Conservation (phyloP, 192 early-diverging fungal genomes). For the Haplosporangium gracile region DNA sequence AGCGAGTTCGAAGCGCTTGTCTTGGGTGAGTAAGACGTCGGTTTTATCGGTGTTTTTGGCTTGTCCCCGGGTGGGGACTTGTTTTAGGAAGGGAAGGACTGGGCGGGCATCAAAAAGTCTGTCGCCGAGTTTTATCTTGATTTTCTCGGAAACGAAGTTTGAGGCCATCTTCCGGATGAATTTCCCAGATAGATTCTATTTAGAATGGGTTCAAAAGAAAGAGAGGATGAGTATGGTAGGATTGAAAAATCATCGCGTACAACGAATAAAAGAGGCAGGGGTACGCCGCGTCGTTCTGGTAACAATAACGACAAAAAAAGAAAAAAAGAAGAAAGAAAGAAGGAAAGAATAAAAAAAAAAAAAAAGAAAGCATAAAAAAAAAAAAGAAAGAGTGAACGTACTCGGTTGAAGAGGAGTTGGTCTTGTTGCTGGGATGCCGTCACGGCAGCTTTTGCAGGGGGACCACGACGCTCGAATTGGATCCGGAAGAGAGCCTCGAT, state of each 20-base stretch:
- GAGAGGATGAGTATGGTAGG: background rate
- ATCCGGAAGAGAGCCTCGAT: slow-evolving; percentile 46
- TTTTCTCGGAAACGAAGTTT: slow-evolving; percentile 19
- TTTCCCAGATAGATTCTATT: slow-evolving; percentile 37
- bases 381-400: background rate
- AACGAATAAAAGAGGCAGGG: background rate
- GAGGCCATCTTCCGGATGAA: slow-evolving; percentile 40
- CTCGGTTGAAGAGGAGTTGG: slow-evolving; percentile 40
- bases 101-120: slow-evolving; percentile 34
- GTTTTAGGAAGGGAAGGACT: slow-evolving; percentile 26
- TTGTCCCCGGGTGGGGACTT: slow-evolving; percentile 20
- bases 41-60: slow-evolving; percentile 29
- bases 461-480: slow-evolving; percentile 38
- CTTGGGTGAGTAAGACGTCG: slow-evolving; percentile 14
- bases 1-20: slow-evolving; percentile 37
- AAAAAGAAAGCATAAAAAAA: too few relatives aligned
- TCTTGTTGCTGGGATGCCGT: slow-evolving; percentile 28
- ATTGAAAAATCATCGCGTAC: background rate
- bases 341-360: too few relatives aligned
- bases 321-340: too few relatives aligned
- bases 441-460: slow-evolving; percentile 27
- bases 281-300: too few relatives aligned
- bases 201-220: background rate
- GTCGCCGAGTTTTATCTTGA: slow-evolving; percentile 25
- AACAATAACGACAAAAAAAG: too few relatives aligned